Evolutionary conservation across 208 protist species (phyloP), one percentile per base, ranked within the genome.

Genomic region (Leishmania martiniquensis): DNA sequence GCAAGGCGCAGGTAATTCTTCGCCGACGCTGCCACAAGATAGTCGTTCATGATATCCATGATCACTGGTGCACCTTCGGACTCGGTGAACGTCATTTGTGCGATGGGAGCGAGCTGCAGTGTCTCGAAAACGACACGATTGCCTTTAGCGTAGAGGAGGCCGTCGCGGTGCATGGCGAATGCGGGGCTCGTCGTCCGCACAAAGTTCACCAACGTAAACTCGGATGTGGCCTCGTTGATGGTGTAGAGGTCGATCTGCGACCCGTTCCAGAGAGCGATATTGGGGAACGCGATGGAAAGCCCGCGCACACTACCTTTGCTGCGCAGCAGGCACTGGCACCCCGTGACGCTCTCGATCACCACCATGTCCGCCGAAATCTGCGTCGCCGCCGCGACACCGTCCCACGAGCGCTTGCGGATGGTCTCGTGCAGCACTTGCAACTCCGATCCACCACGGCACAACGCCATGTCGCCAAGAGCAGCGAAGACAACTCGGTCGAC

Each of bases 31-130:
- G 86, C 89, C 17, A 94, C 93, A 17, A 98, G 82, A 80, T 92
- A 97, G 79, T 98, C 95, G 75, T 91, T 88, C 90, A 96, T 97
- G 54, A 98, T 88, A 85, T 97, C 91, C 37, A 98, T 84, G 29
- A 94, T 78, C 32, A 86, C 88, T n/a, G 94, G 93, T 20, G 82
- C 76, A 25, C 96, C 95, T 78, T 98, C 94, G 4, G 84, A 60
- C 76, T 96, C 94, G n/a, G 89, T 94, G 78, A 98, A 96, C 51
- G 91, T 87, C 42, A 98, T 72, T 69, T 97, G 93, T 9, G 86
- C 85, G 68, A 98, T 88, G 20, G 81, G 87, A 10, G 91, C 75
- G 25, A 96, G 85, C 84, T 97, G 89, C 75, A 97, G 85, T 65
- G 86, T 97, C 57, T 85, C 74, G 80, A 98, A 94, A 6, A 94